A percentile compares a stretch with the other conserved stretches of the same genome.
These are phyloP conservation scores for Yamadazyma scolyti DNA, from an alignment of 805 yeast genomes.

Conservation along the genomic window DNA sequence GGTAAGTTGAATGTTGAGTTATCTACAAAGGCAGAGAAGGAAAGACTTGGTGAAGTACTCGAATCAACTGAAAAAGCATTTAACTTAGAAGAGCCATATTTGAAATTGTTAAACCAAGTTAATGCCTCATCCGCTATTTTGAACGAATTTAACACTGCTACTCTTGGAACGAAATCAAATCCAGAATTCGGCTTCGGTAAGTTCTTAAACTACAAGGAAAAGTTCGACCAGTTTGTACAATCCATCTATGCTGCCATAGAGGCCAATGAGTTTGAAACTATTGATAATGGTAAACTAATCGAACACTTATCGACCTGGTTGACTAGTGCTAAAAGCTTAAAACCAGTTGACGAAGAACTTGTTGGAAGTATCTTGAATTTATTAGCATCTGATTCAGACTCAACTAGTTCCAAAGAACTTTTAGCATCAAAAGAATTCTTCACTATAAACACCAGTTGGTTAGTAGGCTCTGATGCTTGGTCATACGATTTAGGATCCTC, in stretches of 20 bases:
- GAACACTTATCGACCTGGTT: conserved; percentile 70
- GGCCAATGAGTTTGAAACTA: conserved; percentile 40
- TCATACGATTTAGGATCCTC: conserved; percentile 88
- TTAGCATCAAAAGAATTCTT: conserved; percentile 40
- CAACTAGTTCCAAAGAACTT: conserved; percentile 38
- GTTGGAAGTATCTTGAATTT: conserved; percentile 33
- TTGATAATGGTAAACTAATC: conserved; percentile 45
- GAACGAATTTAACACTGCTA: conserved; percentile 51
- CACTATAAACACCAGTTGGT: conserved; percentile 57
- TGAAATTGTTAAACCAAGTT: conserved; percentile 69
- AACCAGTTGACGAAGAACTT: conserved; percentile 16
- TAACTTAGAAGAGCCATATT: conserved; percentile 69
- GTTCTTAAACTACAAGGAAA: conserved; percentile 55
- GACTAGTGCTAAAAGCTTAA: conserved; percentile 26
- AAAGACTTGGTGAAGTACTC: conserved; percentile 15
- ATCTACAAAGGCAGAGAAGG: conserved; percentile 24
- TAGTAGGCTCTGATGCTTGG: conserved; percentile 94
- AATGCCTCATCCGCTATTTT: conserved; percentile 45
- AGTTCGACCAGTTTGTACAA: conserved; percentile 41
- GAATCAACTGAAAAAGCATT: conserved; percentile 45
- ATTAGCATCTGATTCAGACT: conserved; percentile 38
- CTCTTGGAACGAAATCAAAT: conserved; percentile 43
- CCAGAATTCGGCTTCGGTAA: conserved; percentile 91
- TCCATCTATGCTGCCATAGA: conserved; percentile 46
- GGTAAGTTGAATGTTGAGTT: conserved; percentile 42